Base-by-base conservation (phyloP, 1,139 yeast species). In the Saccharomyces hybrid region DNA sequence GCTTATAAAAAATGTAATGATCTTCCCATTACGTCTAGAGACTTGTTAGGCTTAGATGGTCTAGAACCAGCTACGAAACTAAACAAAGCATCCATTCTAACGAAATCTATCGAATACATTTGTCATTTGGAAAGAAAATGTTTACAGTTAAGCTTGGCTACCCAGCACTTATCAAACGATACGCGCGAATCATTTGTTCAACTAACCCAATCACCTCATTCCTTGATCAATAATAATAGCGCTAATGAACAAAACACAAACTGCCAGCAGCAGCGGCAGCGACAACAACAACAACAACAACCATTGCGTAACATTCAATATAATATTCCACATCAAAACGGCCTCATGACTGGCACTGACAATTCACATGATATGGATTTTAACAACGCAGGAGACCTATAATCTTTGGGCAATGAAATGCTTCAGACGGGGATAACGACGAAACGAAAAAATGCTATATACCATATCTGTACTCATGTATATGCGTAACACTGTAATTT, bases 71-170 rank as follows among this genome's bases (percentile, higher is more conserved):
- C 97, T 3, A 75, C 82, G 52, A 89, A 88, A 67, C 77, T 90
- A 61, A 90, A 89, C 73, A 91, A 91, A 70, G 97, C 97, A 6
- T 85, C 89, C 51, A 90, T 91, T 29, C 77, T 91, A 59, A 80
- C 89, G 51, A 88, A 90, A 68, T 96, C 97, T 4, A 87, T 95
- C 2, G 97, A 90, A 70, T 91, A 90, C 67, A 90, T 91, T 63
- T 78, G 80, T 62, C 96, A 90, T 70, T 76, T 91, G 66, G 95
- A 90, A 66, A 71, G 73, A 53, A 86, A 86, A 63, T 88, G 88
- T 67, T 16, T 38, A n/a, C 42, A 38, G 13, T 14, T 38, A 16
- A 38, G 42, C 11, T 16, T 38, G 42, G 23, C 42, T 38, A 38
- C 8, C 11, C 42, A 38, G 25, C 42, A 38, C n/a, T 38, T 38